phyloP scores from a whole-genome alignment of 371 early-diverging fungal species.

The Mucor sp. region DNA sequence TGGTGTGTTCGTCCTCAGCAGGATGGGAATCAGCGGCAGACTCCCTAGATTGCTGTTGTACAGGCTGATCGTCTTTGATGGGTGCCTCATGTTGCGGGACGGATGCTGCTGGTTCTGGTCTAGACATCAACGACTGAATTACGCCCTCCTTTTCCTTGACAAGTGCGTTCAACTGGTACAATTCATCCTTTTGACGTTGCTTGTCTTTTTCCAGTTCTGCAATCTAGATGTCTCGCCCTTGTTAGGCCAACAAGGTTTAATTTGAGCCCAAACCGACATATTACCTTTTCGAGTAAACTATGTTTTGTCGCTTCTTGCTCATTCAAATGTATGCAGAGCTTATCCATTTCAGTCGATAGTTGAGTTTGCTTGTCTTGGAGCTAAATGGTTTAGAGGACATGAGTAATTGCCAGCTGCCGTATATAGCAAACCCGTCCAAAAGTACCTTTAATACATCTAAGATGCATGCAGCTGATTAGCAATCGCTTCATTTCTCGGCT shows the following conservation, averaged over 20 bases:
- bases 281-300: constrained; percentile 24
- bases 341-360: neutral
- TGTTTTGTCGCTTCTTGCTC: constrained; percentile 16
- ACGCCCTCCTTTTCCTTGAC: constrained; percentile 21
- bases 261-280: constrained; percentile 18
- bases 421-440: too few relatives aligned
- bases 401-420: too few relatives aligned
- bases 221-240: constrained; percentile 22
- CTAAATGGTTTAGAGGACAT: neutral
- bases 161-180: constrained; percentile 17
- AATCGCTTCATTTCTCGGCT: neutral
- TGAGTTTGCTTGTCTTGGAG: constrained; percentile 13
- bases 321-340: neutral
- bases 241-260: neutral
- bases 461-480: neutral
- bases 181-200: constrained; percentile 26
- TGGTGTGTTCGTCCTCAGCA: neutral
- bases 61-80: neutral
- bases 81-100: neutral
- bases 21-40: neutral
- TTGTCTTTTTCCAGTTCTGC: constrained; percentile 38
- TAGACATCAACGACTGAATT: neutral
- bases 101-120: neutral
- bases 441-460: neutral
- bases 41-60: neutral